Evolutionary conservation across 805 yeast genomes (phyloP), one percentile per base, ranked within the genome.

Genomic region (Teunomyces aglyptinius): DNA sequence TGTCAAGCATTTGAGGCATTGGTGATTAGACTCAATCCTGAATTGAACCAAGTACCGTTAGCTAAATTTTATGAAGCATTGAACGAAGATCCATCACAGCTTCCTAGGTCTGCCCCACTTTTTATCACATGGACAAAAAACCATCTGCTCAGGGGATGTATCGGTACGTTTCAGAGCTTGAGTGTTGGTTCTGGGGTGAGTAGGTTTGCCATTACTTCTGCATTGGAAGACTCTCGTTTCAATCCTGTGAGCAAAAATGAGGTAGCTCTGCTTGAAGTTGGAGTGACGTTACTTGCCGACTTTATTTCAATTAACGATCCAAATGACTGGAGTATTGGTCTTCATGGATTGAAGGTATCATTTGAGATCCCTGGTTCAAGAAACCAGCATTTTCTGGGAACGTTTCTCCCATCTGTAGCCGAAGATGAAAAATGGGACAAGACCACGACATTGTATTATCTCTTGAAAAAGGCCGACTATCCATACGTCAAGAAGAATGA

Each of bases 381-480:
- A 60, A 75, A 77, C 1, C 58, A 66, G 3, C 49, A 59, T 0
- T 75, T 71, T 45, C 78, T 85, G 42, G 89, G 97, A 0, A 94
- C 98, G 0, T 94, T 89, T 55, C 67, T 94, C 34, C 99, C 99
- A 0, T 86, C 83, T 35, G 98, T 94, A 1, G 96, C 97, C 18
- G 75, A 69, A 4, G 98, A 92, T 54, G 96, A 91, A 55, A 82
- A 80, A 1, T 89, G 97, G 96, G 77, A 76, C 53, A 78, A 86
- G 56, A 67, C 70, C 13, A 83, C 86, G 19, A 92, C 98, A 0
- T 64, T 92, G 46, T 71, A 71, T 49, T 77, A 87, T 53, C 72
- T 95, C 32, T 79, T 92, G 2, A 68, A 74, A 18, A 94, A 94
- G 61, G 90, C 96, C 0, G 94, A 89, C 0, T 53, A 42, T 22